phyloP scores from a whole-genome alignment of 768 basidiomycete species.

The Mycena alexandri region DNA sequence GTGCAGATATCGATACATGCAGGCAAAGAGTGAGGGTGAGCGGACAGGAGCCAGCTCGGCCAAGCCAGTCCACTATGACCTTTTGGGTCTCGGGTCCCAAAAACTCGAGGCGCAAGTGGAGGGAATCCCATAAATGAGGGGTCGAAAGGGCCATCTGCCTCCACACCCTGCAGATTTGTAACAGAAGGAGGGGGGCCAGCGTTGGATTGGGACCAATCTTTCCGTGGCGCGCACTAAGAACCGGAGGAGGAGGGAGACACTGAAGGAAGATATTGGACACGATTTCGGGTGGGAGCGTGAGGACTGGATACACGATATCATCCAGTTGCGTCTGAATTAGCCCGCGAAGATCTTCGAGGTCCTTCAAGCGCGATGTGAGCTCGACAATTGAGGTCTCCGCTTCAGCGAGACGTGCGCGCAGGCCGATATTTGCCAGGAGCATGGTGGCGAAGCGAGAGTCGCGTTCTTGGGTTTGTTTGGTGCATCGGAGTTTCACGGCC shows the following conservation, averaged over 20 bases:
- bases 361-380: neutral
- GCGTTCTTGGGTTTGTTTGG: too few relatives aligned
- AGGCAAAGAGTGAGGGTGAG: too few relatives aligned
- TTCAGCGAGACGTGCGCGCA: neutral
- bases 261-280: neutral
- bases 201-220: too few relatives aligned
- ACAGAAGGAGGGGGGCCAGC: neutral
- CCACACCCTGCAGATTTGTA: slow-evolving; percentile 12
- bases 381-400: neutral
- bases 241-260: neutral
- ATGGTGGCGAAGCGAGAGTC: too few relatives aligned
- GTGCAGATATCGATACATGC: too few relatives aligned
- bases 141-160: slow-evolving; percentile 4
- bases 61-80: too few relatives aligned
- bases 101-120: too few relatives aligned
- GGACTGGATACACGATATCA: slow-evolving; percentile 2
- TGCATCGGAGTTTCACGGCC: too few relatives aligned
- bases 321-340: neutral
- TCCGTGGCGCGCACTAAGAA: too few relatives aligned
- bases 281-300: slow-evolving; percentile 1
- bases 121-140: too few relatives aligned
- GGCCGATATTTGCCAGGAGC: neutral
- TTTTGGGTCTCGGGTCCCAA: too few relatives aligned
- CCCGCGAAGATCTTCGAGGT: neutral
- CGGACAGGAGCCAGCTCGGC: too few relatives aligned